These are phyloP conservation scores for Myrica gale DNA, from an alignment of 306 rosid species.

Conservation along the genomic window DNA sequence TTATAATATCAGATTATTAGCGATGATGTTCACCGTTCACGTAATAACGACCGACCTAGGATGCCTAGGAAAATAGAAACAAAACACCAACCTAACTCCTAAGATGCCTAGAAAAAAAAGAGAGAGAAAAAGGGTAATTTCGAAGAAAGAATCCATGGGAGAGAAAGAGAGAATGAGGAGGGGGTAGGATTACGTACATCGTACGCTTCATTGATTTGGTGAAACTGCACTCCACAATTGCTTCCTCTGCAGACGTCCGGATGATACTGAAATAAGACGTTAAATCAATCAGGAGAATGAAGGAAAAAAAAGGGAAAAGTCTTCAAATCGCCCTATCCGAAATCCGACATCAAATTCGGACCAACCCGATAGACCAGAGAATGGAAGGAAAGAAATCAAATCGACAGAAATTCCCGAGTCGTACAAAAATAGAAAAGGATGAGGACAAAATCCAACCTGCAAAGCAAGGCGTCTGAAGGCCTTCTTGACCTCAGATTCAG, in stretches of 20 bases:
- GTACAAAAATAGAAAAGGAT: background rate
- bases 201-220: slow-evolving; percentile 82
- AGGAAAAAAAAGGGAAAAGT: background rate
- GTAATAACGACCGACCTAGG: no score
- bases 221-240: slow-evolving; percentile 78
- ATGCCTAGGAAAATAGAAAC: no score
- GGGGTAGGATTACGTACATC: slow-evolving; percentile 49
- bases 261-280: slow-evolving; percentile 59
- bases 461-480: slow-evolving; percentile 88
- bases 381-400: background rate
- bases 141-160: background rate
- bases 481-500: slow-evolving; percentile 83
- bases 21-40: no score
- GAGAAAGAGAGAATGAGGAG: background rate
- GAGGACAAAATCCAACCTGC: slow-evolving; percentile 45
- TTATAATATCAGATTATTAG: no score
- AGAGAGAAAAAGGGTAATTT: background rate
- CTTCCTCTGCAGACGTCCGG: slow-evolving; percentile 86
- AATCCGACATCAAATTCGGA: background rate
- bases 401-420: background rate
- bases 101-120: no score
- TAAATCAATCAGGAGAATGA: background rate
- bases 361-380: background rate
- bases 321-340: background rate
- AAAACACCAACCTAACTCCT: no score